phyloP scores from a whole-genome alignment of 2,329 filamentous ascomycete species.

The Aspergillus cejpii region DNA sequence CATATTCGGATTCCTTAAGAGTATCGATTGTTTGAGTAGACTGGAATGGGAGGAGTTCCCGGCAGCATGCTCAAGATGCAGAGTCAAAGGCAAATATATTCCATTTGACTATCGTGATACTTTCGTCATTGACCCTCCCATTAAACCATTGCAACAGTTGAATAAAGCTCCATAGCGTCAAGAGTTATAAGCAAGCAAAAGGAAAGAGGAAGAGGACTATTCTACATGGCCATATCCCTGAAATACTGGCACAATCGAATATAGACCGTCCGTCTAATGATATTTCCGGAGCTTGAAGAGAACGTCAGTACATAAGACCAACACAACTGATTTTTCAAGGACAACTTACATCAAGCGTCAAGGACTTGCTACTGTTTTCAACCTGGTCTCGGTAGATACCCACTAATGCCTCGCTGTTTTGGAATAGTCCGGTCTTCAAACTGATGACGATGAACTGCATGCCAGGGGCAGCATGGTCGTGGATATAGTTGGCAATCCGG shows the following conservation, averaged over 20 bases:
- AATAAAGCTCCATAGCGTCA: not conserved
- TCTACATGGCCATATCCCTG: constrained; percentile 3
- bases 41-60: too few species aligned
- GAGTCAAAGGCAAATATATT: not conserved
- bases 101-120: not conserved
- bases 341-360: constrained; percentile 86
- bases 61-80: not conserved
- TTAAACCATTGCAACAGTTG: not conserved
- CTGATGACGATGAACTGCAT: constrained; percentile 99
- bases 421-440: constrained; percentile 90
- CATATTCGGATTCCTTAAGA: too few species aligned
- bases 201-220: not conserved
- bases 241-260: not conserved
- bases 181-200: not conserved
- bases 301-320: constrained; percentile 7
- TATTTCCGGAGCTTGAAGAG: constrained; percentile 32
- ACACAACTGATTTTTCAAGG: not conserved
- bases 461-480: constrained; percentile 85
- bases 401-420: constrained; percentile 91
- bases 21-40: too few species aligned
- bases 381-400: constrained; percentile 94
- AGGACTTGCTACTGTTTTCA: constrained; percentile 80
- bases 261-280: constrained; percentile 14
- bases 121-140: not conserved
- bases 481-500: constrained; percentile 93